Conservation (phyloP, 768 basidiomycete species). For the Tylopilus balloui region DNA sequence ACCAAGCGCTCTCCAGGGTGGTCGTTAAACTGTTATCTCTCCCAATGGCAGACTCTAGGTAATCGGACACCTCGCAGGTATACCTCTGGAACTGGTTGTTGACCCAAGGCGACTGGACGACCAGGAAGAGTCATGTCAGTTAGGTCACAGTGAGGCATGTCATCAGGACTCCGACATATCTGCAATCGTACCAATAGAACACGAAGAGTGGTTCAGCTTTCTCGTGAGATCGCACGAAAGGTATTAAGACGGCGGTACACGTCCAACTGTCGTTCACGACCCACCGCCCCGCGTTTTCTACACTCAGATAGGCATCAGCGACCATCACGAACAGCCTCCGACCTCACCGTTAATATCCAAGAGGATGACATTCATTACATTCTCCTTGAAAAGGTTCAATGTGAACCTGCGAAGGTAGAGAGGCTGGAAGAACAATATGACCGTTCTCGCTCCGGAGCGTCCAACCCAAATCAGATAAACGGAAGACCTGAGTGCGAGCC, state of each 20-base stretch:
- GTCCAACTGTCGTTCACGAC: slow-evolving; percentile 56
- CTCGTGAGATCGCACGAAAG: slow-evolving; percentile 33
- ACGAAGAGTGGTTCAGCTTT: slow-evolving; percentile 35
- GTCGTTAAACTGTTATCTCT: slow-evolving; percentile 45
- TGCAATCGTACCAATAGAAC: slow-evolving; percentile 54
- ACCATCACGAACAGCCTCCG: not conserved
- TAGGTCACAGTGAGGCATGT: not conserved
- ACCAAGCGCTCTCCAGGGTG: slow-evolving; percentile 49
- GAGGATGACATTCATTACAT: slow-evolving; percentile 51
- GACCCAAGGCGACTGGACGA: slow-evolving; percentile 52
- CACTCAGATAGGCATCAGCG: not conserved
- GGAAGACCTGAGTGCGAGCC: slow-evolving; percentile 30
- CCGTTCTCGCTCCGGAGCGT: slow-evolving; percentile 51
- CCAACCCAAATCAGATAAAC: slow-evolving; percentile 47
- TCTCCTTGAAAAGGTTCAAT: slow-evolving; percentile 49
- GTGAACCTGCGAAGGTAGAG: slow-evolving; percentile 51
- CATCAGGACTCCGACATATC: slow-evolving; percentile 35
- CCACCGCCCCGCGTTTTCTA: slow-evolving; percentile 55
- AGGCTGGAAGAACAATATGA: slow-evolving; percentile 48
- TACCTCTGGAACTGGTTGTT: slow-evolving; percentile 57
- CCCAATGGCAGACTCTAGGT: slow-evolving; percentile 31
- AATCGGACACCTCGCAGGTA: slow-evolving; percentile 45
- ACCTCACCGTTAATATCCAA: slow-evolving; percentile 48
- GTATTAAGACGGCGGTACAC: slow-evolving; percentile 49
- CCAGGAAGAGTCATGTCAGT: slow-evolving; percentile 37